These are phyloP conservation scores for Malassezia equina DNA, from an alignment of 1,284 basidiomycete species.

Conservation along the genomic window DNA sequence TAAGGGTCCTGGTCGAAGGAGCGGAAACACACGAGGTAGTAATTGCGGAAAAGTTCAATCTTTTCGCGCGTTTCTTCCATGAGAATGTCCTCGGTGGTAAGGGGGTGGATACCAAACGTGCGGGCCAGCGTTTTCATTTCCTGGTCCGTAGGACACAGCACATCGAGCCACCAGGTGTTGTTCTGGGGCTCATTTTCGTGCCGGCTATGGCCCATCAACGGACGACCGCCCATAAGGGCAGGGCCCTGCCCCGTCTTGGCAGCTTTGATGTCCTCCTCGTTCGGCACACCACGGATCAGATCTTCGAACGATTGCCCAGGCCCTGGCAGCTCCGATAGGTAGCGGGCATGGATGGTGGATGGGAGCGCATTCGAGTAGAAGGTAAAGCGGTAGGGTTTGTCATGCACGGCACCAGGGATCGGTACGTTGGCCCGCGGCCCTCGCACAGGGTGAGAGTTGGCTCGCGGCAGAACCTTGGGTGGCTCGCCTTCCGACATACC, in stretches of 20 bases:
- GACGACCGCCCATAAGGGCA: conserved; percentile 3
- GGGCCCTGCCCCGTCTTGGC: conserved; percentile 16
- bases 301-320: conserved; percentile 89
- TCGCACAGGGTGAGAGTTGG: conserved; percentile 1
- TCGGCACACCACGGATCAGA: conserved; percentile 60
- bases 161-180: conserved; percentile 95
- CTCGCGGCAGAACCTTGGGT: neutral
- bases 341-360: conserved; percentile 87
- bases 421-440: neutral
- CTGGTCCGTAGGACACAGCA: conserved; percentile 85
- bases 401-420: conserved; percentile 16
- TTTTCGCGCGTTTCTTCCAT: conserved; percentile 99
- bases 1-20: conserved; percentile 98
- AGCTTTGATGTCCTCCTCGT: conserved; percentile 3
- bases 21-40: conserved; percentile 98
- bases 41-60: conserved; percentile 97
- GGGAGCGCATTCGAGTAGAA: conserved; percentile 92
- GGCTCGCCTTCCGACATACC: neutral
- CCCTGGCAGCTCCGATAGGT: conserved; percentile 80
- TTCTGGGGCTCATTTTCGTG: conserved; percentile 52
- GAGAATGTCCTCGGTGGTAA: conserved; percentile 97
- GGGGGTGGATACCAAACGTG: conserved; percentile 80
- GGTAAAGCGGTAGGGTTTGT: conserved; percentile 85
- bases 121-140: conserved; percentile 88
- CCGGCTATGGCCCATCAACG: conserved; percentile 10